phyloP scores from a whole-genome alignment of 78 protist species.

The Parvularia atlantis region DNA sequence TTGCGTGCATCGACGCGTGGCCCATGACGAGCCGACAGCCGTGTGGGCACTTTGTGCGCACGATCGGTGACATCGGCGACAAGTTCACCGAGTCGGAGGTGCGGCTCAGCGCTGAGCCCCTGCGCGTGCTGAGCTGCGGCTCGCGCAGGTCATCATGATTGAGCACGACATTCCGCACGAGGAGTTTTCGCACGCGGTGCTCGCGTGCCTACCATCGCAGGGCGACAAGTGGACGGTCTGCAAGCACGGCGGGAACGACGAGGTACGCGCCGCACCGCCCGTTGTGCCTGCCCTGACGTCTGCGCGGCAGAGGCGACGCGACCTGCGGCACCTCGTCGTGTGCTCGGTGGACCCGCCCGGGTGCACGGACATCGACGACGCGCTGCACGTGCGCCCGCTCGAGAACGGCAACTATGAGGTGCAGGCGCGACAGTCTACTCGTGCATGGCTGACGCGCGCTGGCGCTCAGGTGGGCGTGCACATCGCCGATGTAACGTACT shows the following conservation, averaged over 20 bases:
- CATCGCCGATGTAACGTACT: slow-evolving; percentile 90
- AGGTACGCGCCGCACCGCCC: background rate
- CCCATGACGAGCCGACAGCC: slow-evolving; percentile 2
- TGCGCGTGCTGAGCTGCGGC: too few species aligned
- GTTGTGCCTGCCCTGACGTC: background rate
- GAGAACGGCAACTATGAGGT: slow-evolving; percentile 26
- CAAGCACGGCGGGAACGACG: background rate
- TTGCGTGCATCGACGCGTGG: slow-evolving; percentile 3
- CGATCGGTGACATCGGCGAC: slow-evolving; percentile 33
- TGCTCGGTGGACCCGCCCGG: slow-evolving; percentile 74
- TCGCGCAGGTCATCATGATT: slow-evolving; percentile 20
- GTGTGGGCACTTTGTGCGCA: slow-evolving; percentile 34
- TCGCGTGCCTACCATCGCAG: slow-evolving; percentile 16
- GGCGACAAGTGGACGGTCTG: too few species aligned
- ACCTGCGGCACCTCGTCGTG: slow-evolving; percentile 23
- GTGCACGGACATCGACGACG: slow-evolving; percentile 96
- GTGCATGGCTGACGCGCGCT: too few species aligned
- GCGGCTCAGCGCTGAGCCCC: too few species aligned
- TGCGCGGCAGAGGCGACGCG: background rate
- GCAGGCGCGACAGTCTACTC: background rate
- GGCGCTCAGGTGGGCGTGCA: slow-evolving; percentile 71
- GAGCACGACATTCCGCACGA: slow-evolving; percentile 30
- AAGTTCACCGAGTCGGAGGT: slow-evolving; percentile 19
- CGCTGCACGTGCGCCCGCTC: slow-evolving; percentile 61
- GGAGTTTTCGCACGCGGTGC: background rate